Conservation (phyloP, 352 stramenopile species). For the Phytophthora pistaciae region DNA sequence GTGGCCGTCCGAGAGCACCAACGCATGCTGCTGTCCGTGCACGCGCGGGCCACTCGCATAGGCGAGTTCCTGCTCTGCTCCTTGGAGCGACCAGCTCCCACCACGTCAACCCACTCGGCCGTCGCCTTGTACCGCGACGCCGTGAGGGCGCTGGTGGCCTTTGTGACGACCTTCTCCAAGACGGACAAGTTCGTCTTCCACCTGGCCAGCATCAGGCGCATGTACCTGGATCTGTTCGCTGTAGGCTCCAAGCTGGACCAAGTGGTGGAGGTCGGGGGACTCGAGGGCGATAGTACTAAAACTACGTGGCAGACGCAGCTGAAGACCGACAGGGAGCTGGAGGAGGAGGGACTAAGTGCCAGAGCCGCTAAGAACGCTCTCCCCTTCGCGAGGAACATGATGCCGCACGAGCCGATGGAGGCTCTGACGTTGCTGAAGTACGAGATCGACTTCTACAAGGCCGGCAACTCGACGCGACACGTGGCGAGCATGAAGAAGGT, state of each 20-base stretch:
- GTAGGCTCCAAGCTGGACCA: conserved; percentile 16
- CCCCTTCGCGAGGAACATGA: conserved; percentile 36
- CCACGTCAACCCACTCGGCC: not conserved
- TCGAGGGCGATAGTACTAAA: conserved; percentile 1
- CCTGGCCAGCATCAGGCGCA: conserved; percentile 32
- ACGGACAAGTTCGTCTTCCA: conserved; percentile 31
- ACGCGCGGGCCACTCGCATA: conserved; percentile 2
- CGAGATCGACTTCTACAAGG: conserved; percentile 43
- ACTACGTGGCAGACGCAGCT: conserved; percentile 19
- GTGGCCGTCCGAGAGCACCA: conserved; percentile 7
- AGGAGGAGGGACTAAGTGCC: conserved; percentile 22
- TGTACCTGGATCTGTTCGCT: conserved; percentile 17
- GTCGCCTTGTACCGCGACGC: conserved; percentile 8
- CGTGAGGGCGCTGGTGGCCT: not conserved
- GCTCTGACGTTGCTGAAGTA: conserved; percentile 46
- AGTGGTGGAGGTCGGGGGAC: conserved; percentile 5
- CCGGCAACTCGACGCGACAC: conserved; percentile 30
- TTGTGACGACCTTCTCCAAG: conserved; percentile 29
- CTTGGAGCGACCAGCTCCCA: not conserved
- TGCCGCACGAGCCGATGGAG: conserved; percentile 44
- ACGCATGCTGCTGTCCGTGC: conserved; percentile 21
- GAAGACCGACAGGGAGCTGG: conserved; percentile 8
- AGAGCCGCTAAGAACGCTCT: conserved; percentile 35
- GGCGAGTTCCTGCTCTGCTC: not conserved
- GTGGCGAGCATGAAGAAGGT: conserved; percentile 44